Conservation (phyloP, 495 filamentous ascomycete species). For the Penicillium coffeae region DNA sequence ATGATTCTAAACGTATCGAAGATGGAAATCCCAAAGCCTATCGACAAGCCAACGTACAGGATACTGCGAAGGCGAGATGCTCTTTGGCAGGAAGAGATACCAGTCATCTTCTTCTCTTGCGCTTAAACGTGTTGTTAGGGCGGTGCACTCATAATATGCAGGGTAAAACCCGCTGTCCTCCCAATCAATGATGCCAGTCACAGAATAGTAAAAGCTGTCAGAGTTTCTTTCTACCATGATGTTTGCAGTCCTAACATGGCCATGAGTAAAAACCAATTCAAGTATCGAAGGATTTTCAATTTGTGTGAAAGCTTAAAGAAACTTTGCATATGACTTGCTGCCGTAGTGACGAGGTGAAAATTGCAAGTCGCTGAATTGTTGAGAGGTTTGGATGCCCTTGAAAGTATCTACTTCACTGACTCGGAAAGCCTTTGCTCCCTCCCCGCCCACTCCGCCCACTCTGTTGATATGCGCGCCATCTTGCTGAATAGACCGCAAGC, state of each 20-base stretch:
- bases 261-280: conserved; percentile 36
- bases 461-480: conserved; percentile 2
- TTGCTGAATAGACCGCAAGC: conserved; percentile 23
- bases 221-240: conserved; percentile 34
- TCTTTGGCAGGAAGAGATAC: conserved; percentile 25
- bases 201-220: conserved; percentile 19
- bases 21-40: conserved; percentile 33
- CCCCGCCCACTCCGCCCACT: conserved; percentile 26
- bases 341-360: conserved; percentile 29
- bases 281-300: conserved; percentile 6
- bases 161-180: conserved; percentile 36
- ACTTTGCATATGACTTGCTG: conserved; percentile 21
- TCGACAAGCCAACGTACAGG: conserved; percentile 31
- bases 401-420: conserved; percentile 15
- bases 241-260: conserved; percentile 34
- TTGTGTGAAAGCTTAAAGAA: conserved; percentile 24
- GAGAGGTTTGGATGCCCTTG: conserved; percentile 24
- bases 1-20: no score
- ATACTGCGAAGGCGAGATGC: conserved; percentile 15
- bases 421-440: conserved; percentile 30
- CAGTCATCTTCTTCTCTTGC: conserved; percentile 26
- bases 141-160: conserved; percentile 27
- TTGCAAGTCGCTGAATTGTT: conserved; percentile 28
- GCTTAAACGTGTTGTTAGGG: conserved; percentile 27
- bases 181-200: conserved; percentile 34